These are phyloP conservation scores for Termitomyces sp. DNA, from an alignment of 768 basidiomycete species.

Conservation along the genomic window DNA sequence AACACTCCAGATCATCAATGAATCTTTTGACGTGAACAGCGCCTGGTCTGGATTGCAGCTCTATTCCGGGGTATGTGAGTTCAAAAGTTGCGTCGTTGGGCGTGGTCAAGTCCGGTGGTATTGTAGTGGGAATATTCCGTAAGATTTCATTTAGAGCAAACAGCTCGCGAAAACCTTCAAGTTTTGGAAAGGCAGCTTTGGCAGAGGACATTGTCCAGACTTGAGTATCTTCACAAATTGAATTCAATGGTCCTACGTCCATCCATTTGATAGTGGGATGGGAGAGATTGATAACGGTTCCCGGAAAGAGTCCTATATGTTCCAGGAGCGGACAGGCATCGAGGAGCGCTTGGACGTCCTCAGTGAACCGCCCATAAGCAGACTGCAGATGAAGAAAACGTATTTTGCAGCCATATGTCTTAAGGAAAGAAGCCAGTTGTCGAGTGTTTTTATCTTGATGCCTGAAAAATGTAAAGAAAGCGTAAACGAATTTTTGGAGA, in stretches of 20 bases:
- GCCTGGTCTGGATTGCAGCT: background rate
- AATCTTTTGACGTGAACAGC: background rate
- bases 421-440: background rate
- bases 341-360: too few relatives aligned
- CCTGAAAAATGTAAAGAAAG: background rate
- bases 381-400: background rate
- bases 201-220: background rate
- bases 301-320: too few relatives aligned
- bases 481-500: background rate
- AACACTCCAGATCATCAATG: background rate
- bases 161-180: background rate
- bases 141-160: background rate
- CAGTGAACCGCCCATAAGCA: too few relatives aligned
- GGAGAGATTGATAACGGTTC: background rate
- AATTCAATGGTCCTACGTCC: background rate
- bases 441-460: background rate
- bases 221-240: background rate
- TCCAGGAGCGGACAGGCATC: too few relatives aligned
- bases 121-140: background rate
- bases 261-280: background rate
- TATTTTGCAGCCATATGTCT: background rate
- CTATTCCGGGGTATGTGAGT: background rate
- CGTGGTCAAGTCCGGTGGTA: background rate
- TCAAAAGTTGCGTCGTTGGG: background rate
- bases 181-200: background rate